These are phyloP conservation scores for Globisporangium megalacanthum DNA, from an alignment of 352 stramenopile genomes.

Conservation along the genomic window DNA sequence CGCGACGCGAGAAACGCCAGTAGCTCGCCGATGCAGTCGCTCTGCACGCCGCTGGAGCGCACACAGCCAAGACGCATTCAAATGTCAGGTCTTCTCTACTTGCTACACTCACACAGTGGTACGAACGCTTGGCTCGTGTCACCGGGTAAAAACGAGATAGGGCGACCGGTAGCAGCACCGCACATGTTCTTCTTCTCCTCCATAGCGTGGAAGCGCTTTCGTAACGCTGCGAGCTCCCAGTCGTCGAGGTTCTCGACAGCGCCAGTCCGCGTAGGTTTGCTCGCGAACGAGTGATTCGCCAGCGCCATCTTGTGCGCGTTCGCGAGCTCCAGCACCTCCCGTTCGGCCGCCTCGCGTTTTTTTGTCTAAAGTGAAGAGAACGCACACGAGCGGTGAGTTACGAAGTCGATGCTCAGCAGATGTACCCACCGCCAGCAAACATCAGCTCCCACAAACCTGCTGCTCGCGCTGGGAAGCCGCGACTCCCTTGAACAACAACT, in stretches of 20 bases:
- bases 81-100: not conserved
- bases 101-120: not conserved
- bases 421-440: too few species aligned
- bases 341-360: conserved; percentile 20
- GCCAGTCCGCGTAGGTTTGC: conserved; percentile 7
- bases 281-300: conserved; percentile 4
- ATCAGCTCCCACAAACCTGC: conserved; percentile 18
- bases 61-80: not conserved
- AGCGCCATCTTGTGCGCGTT: conserved; percentile 25
- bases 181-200: conserved; percentile 39
- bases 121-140: too few species aligned
- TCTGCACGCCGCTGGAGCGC: conserved; percentile 3
- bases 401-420: not conserved
- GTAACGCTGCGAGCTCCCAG: conserved; percentile 45
- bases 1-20: conserved; percentile 3
- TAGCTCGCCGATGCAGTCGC: conserved; percentile 3
- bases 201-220: conserved; percentile 42
- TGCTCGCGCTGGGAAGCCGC: conserved; percentile 38
- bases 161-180: not conserved
- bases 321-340: conserved; percentile 38
- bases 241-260: conserved; percentile 24
- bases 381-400: not conserved
- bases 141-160: too few species aligned
- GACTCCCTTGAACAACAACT: conserved; percentile 66
- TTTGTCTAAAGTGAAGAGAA: conserved; percentile 16